Percentiles rank a stretch among this genome's conserved stretches.
Evolutionary conservation across 108 stramenopile genomes (phyloP).

Genomic region (Skeletonema costatum): DNA sequence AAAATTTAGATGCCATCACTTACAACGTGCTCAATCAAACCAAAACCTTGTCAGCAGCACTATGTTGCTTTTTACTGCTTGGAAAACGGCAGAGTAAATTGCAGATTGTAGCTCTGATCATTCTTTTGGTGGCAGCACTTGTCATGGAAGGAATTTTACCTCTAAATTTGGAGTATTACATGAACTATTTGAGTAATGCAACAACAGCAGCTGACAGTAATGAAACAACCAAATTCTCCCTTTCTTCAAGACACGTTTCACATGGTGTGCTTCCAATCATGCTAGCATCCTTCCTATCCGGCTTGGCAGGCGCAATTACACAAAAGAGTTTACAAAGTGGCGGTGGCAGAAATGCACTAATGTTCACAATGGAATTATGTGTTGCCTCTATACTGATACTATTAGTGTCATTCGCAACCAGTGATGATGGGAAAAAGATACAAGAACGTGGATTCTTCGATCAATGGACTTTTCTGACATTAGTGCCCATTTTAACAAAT

Average conservation of each 20-base stretch:
- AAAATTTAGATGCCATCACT: constrained; percentile 90
- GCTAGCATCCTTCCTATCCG: constrained; percentile 85
- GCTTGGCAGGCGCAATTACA: constrained; percentile 88
- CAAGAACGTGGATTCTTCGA: constrained; percentile 70
- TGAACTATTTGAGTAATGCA: constrained; percentile 8
- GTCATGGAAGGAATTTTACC: constrained; percentile 71
- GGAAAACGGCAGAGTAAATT: constrained; percentile 75
- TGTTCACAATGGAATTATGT: constrained; percentile 91
- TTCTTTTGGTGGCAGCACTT: constrained; percentile 81
- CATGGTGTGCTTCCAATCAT: constrained; percentile 83
- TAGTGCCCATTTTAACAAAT: constrained; percentile 88
- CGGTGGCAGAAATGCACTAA: constrained; percentile 75
- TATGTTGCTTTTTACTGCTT: constrained; percentile 92
- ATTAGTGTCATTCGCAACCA: constrained; percentile 43
- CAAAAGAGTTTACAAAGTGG: constrained; percentile 85
- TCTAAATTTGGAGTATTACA: constrained; percentile 28
- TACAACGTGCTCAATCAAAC: constrained; percentile 97
- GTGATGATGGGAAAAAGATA: constrained; percentile 68
- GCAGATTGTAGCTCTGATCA: constrained; percentile 84
- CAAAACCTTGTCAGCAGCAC: constrained; percentile 92
- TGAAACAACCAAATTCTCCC: constrained; percentile 9
- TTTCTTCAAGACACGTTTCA: constrained; percentile 55
- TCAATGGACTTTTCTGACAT: constrained; percentile 74
- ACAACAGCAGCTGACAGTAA: not conserved
- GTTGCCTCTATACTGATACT: constrained; percentile 63